These are phyloP conservation scores for Lanmaoa rubissima DNA, from an alignment of 768 basidiomycete species.

Conservation along the genomic window DNA sequence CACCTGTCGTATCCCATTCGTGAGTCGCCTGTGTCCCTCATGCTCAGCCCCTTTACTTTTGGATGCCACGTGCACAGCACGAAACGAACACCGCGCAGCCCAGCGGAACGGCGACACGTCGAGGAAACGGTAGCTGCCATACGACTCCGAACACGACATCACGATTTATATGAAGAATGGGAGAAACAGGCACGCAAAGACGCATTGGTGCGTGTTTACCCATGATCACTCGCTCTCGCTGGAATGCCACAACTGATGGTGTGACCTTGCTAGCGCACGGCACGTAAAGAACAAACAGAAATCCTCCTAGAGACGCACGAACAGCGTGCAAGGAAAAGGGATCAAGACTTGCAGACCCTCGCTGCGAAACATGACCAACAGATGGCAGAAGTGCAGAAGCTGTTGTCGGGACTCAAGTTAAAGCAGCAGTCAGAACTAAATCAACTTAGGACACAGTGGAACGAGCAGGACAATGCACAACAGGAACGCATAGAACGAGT, in stretches of 20 bases:
- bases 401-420: conserved; percentile 43
- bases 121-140: conserved; percentile 49
- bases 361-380: conserved; percentile 47
- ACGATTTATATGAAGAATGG: conserved; percentile 51
- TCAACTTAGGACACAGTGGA: conserved; percentile 44
- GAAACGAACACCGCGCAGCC: conserved; percentile 21
- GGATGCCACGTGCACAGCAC: conserved; percentile 13
- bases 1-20: conserved; percentile 31
- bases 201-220: conserved; percentile 38
- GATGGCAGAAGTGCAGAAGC: conserved; percentile 47
- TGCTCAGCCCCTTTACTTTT: not conserved
- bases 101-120: conserved; percentile 35
- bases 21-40: conserved; percentile 22
- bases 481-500: conserved; percentile 61
- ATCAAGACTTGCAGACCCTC: conserved; percentile 30
- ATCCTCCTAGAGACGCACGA: conserved; percentile 20
- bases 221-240: not conserved
- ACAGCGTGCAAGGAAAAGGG: conserved; percentile 3
- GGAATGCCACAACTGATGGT: not conserved
- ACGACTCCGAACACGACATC: conserved; percentile 40
- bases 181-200: conserved; percentile 48
- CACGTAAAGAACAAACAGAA: conserved; percentile 34
- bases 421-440: conserved; percentile 48
- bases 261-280: conserved; percentile 33
- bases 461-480: conserved; percentile 40